These are phyloP conservation scores for Turnera subulata DNA, from an alignment of 345 rosid genomes.

Conservation along the genomic window DNA sequence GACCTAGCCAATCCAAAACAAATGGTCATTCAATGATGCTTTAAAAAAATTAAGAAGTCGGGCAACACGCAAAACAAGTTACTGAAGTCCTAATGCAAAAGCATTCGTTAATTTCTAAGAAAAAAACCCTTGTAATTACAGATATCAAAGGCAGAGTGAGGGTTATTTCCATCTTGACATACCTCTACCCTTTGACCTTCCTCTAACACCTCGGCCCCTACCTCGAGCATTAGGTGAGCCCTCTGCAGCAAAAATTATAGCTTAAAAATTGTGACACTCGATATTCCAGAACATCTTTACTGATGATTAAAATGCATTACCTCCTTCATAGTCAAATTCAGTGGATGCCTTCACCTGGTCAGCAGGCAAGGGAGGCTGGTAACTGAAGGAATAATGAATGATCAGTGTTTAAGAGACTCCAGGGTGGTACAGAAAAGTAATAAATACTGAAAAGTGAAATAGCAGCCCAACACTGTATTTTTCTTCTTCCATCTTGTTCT, in stretches of 20 bases:
- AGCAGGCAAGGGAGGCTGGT: constrained; percentile 26
- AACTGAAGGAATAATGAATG: constrained; percentile 13
- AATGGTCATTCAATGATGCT: not conserved
- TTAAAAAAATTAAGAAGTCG: not conserved
- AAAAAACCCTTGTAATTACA: not conserved
- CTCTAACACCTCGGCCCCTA: constrained; percentile 29
- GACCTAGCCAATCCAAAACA: too few species aligned
- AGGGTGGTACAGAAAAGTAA: too few species aligned
- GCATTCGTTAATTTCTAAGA: not conserved
- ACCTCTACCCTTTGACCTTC: constrained; percentile 27
- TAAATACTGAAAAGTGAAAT: too few species aligned
- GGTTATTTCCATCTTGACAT: not conserved
- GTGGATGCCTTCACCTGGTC: constrained; percentile 26
- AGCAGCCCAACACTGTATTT: too few species aligned
- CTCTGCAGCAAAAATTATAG: constrained; percentile 15
- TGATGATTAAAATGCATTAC: constrained; percentile 3
- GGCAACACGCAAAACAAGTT: not conserved
- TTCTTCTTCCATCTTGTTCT: too few species aligned
- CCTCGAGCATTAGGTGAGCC: constrained; percentile 28
- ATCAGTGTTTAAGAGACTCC: too few species aligned
- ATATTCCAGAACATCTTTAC: not conserved
- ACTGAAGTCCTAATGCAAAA: not conserved
- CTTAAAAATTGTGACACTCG: not conserved
- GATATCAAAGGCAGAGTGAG: not conserved
- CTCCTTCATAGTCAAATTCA: constrained; percentile 32